These are phyloP conservation scores for Amanita brunnescens DNA, from an alignment of 768 basidiomycete species.

Conservation along the genomic window DNA sequence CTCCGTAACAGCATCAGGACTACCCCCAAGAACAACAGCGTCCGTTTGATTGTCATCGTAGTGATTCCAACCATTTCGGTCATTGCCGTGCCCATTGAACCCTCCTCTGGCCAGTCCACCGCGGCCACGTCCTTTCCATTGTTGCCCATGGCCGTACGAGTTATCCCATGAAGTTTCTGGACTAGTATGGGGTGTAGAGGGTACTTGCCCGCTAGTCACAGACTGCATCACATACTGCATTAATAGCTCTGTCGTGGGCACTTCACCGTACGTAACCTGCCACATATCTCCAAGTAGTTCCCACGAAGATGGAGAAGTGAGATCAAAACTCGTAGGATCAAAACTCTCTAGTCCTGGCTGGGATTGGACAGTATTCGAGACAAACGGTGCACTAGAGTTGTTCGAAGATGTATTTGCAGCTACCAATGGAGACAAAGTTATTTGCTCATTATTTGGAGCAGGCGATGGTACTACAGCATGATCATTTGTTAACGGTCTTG, in stretches of 20 bases:
- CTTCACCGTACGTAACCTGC: constrained; percentile 55
- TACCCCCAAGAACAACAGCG: constrained; percentile 52
- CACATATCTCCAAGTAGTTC: constrained; percentile 74
- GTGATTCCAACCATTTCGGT: constrained; percentile 33
- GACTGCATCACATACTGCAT: constrained; percentile 49
- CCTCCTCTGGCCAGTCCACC: constrained; percentile 28
- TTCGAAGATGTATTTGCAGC: constrained; percentile 51
- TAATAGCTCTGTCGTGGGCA: constrained; percentile 67
- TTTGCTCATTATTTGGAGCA: constrained; percentile 34
- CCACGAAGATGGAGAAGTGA: constrained; percentile 68
- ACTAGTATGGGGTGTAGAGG: constrained; percentile 7
- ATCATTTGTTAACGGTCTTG: constrained; percentile 19
- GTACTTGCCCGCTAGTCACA: constrained; percentile 30
- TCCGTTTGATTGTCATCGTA: constrained; percentile 36
- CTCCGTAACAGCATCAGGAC: constrained; percentile 16
- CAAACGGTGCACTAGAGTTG: constrained; percentile 33
- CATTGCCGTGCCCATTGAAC: constrained; percentile 33
- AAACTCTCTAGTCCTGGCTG: constrained; percentile 55
- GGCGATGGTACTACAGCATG: constrained; percentile 34
- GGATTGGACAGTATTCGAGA: constrained; percentile 25
- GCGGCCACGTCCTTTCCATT: constrained; percentile 27
- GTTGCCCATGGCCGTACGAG: constrained; percentile 11
- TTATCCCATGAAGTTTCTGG: constrained; percentile 12
- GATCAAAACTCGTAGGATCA: constrained; percentile 66
- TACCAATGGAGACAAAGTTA: constrained; percentile 39